These are phyloP conservation scores for Termitomyces sp. DNA, from an alignment of 768 basidiomycete genomes.

Conservation along the genomic window DNA sequence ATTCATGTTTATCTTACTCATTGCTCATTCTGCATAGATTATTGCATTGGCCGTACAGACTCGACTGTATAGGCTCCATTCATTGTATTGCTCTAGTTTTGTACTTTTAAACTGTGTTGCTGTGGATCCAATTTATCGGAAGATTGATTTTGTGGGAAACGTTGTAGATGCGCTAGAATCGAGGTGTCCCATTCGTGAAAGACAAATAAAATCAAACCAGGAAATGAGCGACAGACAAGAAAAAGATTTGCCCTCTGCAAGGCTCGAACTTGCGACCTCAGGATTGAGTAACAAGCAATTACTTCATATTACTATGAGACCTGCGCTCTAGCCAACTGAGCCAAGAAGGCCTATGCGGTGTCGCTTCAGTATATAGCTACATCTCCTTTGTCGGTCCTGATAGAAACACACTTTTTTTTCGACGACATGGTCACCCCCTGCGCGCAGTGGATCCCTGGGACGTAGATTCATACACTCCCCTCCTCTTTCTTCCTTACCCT, in stretches of 20 bases:
- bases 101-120: constrained; percentile 6
- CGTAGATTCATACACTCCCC: too few relatives aligned
- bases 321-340: constrained; percentile 7
- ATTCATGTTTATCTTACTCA: neutral
- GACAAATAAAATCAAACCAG: too few relatives aligned
- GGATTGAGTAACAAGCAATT: constrained; percentile 24
- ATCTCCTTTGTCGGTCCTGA: too few relatives aligned
- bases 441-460: too few relatives aligned
- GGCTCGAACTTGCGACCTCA: constrained; percentile 53
- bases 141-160: neutral
- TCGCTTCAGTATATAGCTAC: too few relatives aligned
- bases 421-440: too few relatives aligned
- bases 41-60: constrained; percentile 1
- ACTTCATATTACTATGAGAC: constrained; percentile 1
- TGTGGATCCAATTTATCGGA: neutral
- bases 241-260: constrained; percentile 35
- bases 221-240: neutral
- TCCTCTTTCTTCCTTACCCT: too few relatives aligned
- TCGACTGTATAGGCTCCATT: constrained; percentile 3
- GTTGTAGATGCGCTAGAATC: neutral
- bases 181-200: too few relatives aligned
- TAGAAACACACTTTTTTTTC: too few relatives aligned
- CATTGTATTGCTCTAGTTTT: constrained; percentile 6
- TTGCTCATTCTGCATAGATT: constrained; percentile 4
- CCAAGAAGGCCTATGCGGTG: constrained; percentile 4